Conservation (phyloP, 2,329 filamentous ascomycete genomes). For the Aureobasidium sp. region DNA sequence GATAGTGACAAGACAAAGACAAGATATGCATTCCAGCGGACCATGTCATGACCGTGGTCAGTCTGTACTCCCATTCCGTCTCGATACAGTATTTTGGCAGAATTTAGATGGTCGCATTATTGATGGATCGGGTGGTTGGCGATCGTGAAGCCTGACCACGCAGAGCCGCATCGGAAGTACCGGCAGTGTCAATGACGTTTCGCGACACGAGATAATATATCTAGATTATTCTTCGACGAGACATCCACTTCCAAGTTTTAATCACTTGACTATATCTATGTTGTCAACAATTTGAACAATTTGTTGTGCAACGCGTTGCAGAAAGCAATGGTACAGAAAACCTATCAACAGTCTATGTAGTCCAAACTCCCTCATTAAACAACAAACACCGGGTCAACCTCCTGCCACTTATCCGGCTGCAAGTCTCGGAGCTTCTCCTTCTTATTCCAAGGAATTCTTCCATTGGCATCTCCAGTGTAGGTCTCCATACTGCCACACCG, state of each 20-base stretch:
- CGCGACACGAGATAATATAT: not conserved
- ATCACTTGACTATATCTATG: not conserved
- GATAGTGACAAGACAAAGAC: not conserved
- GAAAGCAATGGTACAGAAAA: not conserved
- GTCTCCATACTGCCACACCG: not conserved
- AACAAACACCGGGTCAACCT: not conserved
- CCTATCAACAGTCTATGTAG: not conserved
- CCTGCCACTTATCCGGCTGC: not conserved
- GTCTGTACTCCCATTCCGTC: not conserved
- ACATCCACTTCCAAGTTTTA: not conserved
- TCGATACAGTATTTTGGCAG: not conserved
- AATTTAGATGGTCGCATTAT: not conserved
- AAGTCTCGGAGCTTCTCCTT: not conserved
- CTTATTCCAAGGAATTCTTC: not conserved
- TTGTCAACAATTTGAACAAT: not conserved
- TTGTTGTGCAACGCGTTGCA: not conserved
- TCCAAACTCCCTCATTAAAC: not conserved
- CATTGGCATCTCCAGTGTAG: not conserved
- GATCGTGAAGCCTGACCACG: not conserved
- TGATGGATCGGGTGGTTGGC: not conserved
- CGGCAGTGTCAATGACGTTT: constrained; percentile 6
- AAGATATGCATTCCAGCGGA: not conserved
- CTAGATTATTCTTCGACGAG: not conserved
- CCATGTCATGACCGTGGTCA: not conserved
- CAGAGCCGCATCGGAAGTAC: constrained; percentile 11